phyloP scores from a whole-genome alignment of 371 early-diverging fungal genomes.

The Mortierella sp. region DNA sequence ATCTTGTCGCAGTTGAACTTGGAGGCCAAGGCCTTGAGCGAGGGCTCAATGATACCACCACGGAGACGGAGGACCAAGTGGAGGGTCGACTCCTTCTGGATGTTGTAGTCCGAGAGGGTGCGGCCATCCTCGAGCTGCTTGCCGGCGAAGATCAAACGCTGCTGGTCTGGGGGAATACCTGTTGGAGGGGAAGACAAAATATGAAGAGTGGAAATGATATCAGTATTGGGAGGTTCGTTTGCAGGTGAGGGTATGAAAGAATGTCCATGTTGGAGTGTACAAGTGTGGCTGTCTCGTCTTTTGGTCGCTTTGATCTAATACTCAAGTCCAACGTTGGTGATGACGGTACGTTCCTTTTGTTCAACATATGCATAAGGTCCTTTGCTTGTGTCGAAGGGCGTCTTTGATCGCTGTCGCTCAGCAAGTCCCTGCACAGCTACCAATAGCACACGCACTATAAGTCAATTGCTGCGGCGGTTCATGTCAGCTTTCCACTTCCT shows the following conservation, averaged over 20 bases:
- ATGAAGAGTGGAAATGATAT: not conserved
- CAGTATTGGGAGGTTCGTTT: not conserved
- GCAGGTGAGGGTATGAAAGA: no score
- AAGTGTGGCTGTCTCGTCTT: not conserved
- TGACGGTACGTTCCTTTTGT: not conserved
- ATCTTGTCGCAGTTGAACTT: constrained; percentile 99
- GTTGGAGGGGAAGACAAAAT: not conserved
- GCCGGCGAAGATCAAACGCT: constrained; percentile 99
- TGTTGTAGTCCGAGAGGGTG: constrained; percentile 90
- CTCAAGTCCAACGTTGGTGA: not conserved
- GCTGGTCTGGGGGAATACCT: constrained; percentile 99
- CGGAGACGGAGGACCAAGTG: constrained; percentile 99
- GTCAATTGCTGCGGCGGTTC: not conserved
- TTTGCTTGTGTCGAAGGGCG: not conserved
- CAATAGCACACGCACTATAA: not conserved
- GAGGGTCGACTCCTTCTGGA: constrained; percentile 98
- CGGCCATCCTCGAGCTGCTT: constrained; percentile 99
- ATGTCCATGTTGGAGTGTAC: not conserved
- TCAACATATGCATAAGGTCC: not conserved
- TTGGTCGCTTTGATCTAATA: not conserved
- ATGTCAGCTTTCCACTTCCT: not conserved
- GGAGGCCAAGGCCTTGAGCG: constrained; percentile 96
- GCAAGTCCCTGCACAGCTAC: not conserved
- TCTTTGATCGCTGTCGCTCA: not conserved
- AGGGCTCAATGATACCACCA: constrained; percentile 98